phyloP scores from a whole-genome alignment of 1,284 basidiomycete species.

The Sphaerobolus stellatus region DNA sequence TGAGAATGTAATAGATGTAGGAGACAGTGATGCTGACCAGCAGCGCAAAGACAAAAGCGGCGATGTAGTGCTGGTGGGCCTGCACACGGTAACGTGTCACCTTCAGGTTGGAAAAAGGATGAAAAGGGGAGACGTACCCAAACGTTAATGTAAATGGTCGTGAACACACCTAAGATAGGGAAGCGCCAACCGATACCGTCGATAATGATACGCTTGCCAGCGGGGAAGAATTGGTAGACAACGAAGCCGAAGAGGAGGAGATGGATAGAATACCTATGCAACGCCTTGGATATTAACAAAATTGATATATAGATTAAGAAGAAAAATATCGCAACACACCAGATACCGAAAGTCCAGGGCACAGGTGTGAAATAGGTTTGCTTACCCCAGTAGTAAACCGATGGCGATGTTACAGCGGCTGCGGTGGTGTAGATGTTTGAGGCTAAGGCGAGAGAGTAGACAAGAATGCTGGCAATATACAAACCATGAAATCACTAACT shows the following conservation, averaged over 20 bases:
- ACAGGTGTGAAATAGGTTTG: conserved; percentile 90
- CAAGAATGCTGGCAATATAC: conserved; percentile 74
- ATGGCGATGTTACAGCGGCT: conserved; percentile 51
- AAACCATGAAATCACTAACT: neutral
- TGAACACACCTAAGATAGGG: conserved; percentile 80
- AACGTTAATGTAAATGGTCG: conserved; percentile 82
- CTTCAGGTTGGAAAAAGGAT: neutral
- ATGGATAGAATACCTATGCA: conserved; percentile 74
- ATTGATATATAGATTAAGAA: conserved; percentile 8
- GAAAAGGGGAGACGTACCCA: conserved; percentile 46
- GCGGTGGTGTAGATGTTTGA: conserved; percentile 86
- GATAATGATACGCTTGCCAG: conserved; percentile 79
- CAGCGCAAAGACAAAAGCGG: conserved; percentile 81
- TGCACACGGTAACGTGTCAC: neutral
- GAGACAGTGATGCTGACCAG: conserved; percentile 81
- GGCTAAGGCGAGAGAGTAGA: conserved; percentile 81
- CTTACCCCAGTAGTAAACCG: conserved; percentile 64
- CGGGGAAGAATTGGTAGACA: conserved; percentile 84
- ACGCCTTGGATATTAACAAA: conserved; percentile 19
- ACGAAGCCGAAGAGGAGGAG: conserved; percentile 83
- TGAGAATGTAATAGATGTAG: conserved; percentile 91
- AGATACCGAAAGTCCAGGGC: conserved; percentile 83
- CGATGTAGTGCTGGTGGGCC: conserved; percentile 11
- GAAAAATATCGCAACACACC: conserved; percentile 43
- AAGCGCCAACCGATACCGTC: conserved; percentile 89